Base-by-base conservation (phyloP, 1,284 basidiomycete species). In the Inonotus obliquus region DNA sequence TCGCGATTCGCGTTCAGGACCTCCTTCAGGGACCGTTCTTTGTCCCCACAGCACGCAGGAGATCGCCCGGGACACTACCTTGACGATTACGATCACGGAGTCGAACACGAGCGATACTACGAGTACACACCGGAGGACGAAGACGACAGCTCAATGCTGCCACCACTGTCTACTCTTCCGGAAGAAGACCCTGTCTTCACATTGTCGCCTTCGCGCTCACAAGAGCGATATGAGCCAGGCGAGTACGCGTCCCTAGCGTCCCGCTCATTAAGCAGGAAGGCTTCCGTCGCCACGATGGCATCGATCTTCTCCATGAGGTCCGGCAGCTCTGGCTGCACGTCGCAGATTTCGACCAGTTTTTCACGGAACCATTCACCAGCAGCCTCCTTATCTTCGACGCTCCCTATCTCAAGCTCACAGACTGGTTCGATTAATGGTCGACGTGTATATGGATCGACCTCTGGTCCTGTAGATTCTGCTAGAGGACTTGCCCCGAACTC, bases 101-200 rank as follows among this genome's bases (percentile, higher is more conserved):
- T n/a, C 5, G 53, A 59, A 19, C 57, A 51, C 32, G n/a, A 49
- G 35, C 29, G 10, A 13, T 13, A 35, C 21, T 13, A 54, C 7
- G 19, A 13, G 23, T 39, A 60, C n/a, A 17, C n/a, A 7, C 19
- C 37, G 25, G 61, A 58, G 37, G 41, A 44, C 2, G 61, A 62
- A 39, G 61, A 63, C 29, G 51, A 63, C 39, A 54, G 57, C 52
- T 63, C 51, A 27, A 63, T 63, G 56, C 53, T 63, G n/a, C 61
- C 61, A 13, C 61, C 61, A 44, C 57, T 63, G 29, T 62, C 60
- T 5, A 63, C 61, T 4, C 56, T 59, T 23, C 57, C 56, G 17
- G 61, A 59, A 39, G 56, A 63, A 23, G 61, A 63, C 41, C 57
- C 61, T 1, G 56, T 59, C 19, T 63, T 63, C 49, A 59, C 37